A percentile compares a stretch with the other conserved stretches of the same genome.
phyloP scores from a whole-genome alignment of 2,329 filamentous ascomycete genomes.

The Blastomyces parvus region DNA sequence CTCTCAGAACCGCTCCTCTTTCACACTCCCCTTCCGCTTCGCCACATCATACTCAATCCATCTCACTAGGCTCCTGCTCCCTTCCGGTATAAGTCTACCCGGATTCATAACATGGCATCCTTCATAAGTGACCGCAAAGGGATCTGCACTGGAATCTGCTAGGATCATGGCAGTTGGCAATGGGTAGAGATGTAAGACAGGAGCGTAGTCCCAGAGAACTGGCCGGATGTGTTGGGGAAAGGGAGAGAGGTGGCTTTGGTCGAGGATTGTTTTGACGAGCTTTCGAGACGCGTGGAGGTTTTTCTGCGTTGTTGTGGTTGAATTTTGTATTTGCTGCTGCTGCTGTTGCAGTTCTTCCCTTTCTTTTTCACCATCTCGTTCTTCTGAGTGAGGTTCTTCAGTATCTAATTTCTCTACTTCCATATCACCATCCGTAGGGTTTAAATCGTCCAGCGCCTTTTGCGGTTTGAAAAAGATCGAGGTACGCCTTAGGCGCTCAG shows the following conservation, averaged over 20 bases:
- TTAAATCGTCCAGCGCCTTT: conserved; percentile 17
- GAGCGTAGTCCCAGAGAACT: conserved; percentile 79
- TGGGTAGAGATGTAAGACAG: conserved; percentile 72
- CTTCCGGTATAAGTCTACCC: conserved; percentile 61
- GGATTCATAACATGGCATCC: conserved; percentile 96
- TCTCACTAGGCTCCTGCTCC: conserved; percentile 57
- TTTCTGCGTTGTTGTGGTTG: conserved; percentile 11
- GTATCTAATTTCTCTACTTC: neutral
- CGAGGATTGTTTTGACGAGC: conserved; percentile 81
- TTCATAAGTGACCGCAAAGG: conserved; percentile 85
- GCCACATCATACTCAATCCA: conserved; percentile 84
- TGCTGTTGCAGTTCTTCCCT: neutral
- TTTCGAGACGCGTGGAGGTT: conserved; percentile 51
- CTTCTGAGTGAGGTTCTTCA: neutral
- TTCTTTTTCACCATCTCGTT: neutral
- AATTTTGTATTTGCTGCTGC: neutral
- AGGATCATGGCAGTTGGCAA: conserved; percentile 75
- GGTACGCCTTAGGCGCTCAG: conserved; percentile 64
- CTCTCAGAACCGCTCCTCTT: conserved; percentile 50
- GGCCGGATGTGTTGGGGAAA: conserved; percentile 74
- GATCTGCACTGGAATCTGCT: conserved; percentile 68
- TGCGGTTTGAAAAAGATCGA: conserved; percentile 57
- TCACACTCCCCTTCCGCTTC: conserved; percentile 49
- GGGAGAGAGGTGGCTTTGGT: conserved; percentile 80
- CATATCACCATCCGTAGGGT: neutral